Base-by-base conservation (phyloP, 2,329 filamentous ascomycete genomes). In the Diaporthe citriasiana region DNA sequence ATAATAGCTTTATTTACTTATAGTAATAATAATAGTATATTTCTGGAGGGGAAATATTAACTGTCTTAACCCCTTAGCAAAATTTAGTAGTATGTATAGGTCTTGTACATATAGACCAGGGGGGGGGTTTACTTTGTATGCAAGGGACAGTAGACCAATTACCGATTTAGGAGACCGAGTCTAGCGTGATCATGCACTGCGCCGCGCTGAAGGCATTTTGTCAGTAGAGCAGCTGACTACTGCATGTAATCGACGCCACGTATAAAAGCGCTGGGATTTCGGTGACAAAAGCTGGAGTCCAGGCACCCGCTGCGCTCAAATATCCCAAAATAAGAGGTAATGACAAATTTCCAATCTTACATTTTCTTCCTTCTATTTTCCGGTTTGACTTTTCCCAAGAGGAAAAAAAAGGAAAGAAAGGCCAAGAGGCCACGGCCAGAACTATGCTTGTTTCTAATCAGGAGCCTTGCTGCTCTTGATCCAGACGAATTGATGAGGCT, bases 81-180 rank as follows among this genome's bases (percentile, higher is more conserved):
- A n/a, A n/a, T n/a, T n/a, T n/a, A n/a, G n/a, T n/a, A n/a, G n/a
- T n/a, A n/a, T n/a, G n/a, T n/a, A n/a, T n/a, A n/a, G n/a, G n/a
- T n/a, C n/a, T n/a, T n/a, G n/a, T n/a, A n/a, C n/a, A n/a, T n/a
- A n/a, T n/a, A n/a, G n/a, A n/a, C n/a, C n/a, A n/a, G n/a, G n/a
- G n/a, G n/a, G n/a, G n/a, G n/a, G n/a, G n/a, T n/a, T n/a, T n/a
- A n/a, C n/a, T n/a, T n/a, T n/a, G n/a, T n/a, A n/a, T n/a, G n/a
- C n/a, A n/a, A n/a, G n/a, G n/a, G n/a, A n/a, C n/a, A n/a, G n/a
- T n/a, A n/a, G 4, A 50, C 40, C 42, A 27, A 50, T n/a, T 50
- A 12, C 59, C 59, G 59, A n/a, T 65, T 65, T 65, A 9, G 59
- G 4, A 65, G 19, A 65, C 59, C 59, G 59, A 65, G 27, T 10